Conservation (phyloP, 164 flowering plant genomes). For the Kingdonia uniflora region DNA sequence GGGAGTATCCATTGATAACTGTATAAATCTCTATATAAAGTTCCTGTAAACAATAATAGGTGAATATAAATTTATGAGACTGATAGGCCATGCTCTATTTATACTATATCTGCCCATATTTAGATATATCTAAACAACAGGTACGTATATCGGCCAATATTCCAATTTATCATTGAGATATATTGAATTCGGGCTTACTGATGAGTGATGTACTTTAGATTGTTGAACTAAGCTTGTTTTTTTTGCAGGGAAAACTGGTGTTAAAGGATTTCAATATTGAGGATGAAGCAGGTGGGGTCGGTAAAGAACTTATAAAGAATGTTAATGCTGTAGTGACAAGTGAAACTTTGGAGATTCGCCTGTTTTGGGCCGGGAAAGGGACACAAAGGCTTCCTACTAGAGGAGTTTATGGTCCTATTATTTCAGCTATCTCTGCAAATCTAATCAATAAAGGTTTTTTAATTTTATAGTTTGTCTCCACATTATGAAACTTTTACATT, state of each 20-base stretch:
- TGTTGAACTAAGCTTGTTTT: too few species aligned
- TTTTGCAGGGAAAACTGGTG: conserved; percentile 21
- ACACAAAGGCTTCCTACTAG: conserved; percentile 23
- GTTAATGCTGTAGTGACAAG: conserved; percentile 20
- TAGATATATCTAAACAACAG: neutral
- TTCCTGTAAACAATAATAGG: too few species aligned
- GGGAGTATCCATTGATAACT: too few species aligned
- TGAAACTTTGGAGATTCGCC: conserved; percentile 26
- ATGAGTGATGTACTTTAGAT: too few species aligned
- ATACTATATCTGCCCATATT: too few species aligned
- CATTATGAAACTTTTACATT: too few species aligned
- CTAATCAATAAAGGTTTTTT: conserved; percentile 17
- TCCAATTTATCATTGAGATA: too few species aligned
- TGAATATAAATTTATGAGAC: too few species aligned
- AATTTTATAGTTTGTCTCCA: neutral
- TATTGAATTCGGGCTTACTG: neutral
- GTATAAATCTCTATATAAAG: too few species aligned
- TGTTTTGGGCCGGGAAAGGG: conserved; percentile 42
- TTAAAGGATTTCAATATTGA: conserved; percentile 31
- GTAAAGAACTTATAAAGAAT: conserved; percentile 9
- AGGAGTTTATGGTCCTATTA: conserved; percentile 41
- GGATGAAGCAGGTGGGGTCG: conserved; percentile 27
- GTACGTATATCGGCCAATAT: neutral
- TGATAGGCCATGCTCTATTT: too few species aligned
- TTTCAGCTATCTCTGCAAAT: conserved; percentile 36